These are phyloP conservation scores for Chalara sp. DNA, from an alignment of 2,329 filamentous ascomycete species.

Conservation along the genomic window DNA sequence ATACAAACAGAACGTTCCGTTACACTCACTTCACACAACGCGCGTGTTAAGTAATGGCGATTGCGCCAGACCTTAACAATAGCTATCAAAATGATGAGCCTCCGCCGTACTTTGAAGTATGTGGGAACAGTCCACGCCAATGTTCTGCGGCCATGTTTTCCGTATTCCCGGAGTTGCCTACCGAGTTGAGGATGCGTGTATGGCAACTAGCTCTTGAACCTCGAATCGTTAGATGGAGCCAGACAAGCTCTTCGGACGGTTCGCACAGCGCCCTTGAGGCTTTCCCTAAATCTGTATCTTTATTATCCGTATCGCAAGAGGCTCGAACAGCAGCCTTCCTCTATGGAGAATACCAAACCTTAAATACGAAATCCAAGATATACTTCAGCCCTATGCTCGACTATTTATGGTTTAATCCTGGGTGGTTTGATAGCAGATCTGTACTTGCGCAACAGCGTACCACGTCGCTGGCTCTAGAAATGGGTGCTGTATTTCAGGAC, in stretches of 20 bases:
- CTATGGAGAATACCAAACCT: slow-evolving; percentile 8
- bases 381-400: slow-evolving; percentile 12
- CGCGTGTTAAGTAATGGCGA: no score
- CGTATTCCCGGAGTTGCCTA: slow-evolving; percentile 17
- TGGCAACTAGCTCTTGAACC: slow-evolving; percentile 13
- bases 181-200: slow-evolving; percentile 21
- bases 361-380: not conserved
- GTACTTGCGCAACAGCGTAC: no score
- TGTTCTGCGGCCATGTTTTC: slow-evolving; percentile 3
- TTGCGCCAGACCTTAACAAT: no score
- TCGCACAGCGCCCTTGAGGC: slow-evolving; percentile 57
- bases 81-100: no score
- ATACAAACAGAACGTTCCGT: no score
- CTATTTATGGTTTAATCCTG: slow-evolving; percentile 17
- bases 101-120: no score
- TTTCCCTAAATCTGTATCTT: slow-evolving; percentile 5
- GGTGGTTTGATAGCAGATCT: slow-evolving; percentile 4
- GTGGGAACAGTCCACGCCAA: no score
- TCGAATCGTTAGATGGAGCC: slow-evolving; percentile 12
- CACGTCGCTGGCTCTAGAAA: slow-evolving; percentile 6
- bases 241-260: slow-evolving; percentile 59
- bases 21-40: no score
- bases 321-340: slow-evolving; percentile 10
- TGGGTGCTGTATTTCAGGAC: slow-evolving; percentile 5
- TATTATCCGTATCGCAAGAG: slow-evolving; percentile 9